Conservation (phyloP, 2,329 filamentous ascomycete genomes). For the Venturia nashicola region DNA sequence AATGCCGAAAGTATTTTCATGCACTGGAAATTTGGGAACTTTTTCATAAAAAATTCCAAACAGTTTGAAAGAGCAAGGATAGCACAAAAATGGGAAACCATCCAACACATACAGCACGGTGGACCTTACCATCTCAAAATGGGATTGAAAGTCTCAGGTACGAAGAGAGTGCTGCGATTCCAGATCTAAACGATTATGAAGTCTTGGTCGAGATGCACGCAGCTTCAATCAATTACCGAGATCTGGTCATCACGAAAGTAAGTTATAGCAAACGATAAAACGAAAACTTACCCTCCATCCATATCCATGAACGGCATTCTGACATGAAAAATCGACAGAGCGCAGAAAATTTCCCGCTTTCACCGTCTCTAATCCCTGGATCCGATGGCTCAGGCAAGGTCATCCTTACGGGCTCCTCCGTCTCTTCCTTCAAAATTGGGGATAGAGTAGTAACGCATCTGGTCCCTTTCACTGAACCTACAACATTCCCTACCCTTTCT, state of each 20-base stretch:
- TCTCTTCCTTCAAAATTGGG: conserved; percentile 42
- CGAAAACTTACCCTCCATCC: too few relatives aligned
- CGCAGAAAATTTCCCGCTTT: neutral
- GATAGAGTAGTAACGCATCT: conserved; percentile 49
- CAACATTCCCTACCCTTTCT: conserved; percentile 31
- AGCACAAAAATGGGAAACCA: neutral
- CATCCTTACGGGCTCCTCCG: conserved; percentile 41
- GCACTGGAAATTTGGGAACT: neutral
- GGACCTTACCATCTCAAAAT: neutral
- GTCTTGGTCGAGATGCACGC: conserved; percentile 6
- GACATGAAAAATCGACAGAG: neutral
- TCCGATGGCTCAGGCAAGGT: conserved; percentile 43
- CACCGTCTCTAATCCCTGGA: conserved; percentile 25
- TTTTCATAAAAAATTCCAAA: neutral
- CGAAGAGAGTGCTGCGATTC: neutral
- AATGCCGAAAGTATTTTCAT: neutral
- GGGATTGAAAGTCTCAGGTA: conserved; percentile 1
- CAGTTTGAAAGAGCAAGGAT: neutral
- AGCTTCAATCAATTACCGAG: conserved; percentile 7
- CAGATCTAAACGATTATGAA: neutral
- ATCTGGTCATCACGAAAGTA: conserved; percentile 7
- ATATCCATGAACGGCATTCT: neutral
- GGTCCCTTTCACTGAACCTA: conserved; percentile 13
- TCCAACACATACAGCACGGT: neutral
- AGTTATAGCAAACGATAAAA: neutral